Evolutionary conservation across 768 basidiomycete species (phyloP).

Genomic region (Mycena galericulata): DNA sequence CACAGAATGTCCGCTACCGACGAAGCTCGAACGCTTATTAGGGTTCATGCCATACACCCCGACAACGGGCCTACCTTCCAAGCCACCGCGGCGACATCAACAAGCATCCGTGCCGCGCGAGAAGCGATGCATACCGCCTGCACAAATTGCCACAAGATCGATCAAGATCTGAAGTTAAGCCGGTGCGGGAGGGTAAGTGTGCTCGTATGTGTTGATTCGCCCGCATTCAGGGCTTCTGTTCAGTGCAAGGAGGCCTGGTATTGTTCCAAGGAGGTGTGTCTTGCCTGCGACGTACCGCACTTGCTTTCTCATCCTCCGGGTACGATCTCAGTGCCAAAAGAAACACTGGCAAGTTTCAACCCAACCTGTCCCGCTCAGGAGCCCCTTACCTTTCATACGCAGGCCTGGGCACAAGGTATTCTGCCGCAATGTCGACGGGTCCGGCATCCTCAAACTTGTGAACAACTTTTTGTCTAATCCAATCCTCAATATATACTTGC

Average conservation of each 20-base stretch:
- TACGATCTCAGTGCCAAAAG: constrained; percentile 11
- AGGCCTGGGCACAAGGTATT: constrained; percentile 14
- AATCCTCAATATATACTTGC: neutral
- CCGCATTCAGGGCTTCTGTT: too few relatives aligned
- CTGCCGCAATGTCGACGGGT: constrained; percentile 12
- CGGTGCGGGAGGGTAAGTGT: constrained; percentile 4
- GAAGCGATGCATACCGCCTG: neutral
- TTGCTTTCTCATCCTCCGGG: neutral
- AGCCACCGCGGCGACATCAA: neutral
- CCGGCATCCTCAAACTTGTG: constrained; percentile 9
- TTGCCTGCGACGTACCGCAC: neutral
- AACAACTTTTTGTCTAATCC: constrained; percentile 9
- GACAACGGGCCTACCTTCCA: constrained; percentile 16
- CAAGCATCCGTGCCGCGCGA: neutral
- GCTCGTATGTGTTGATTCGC: neutral
- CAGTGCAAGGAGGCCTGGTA: constrained; percentile 21
- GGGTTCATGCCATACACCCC: constrained; percentile 10
- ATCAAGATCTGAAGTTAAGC: neutral
- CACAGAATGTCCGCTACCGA: too few relatives aligned
- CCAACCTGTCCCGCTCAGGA: too few relatives aligned
- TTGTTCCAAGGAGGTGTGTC: constrained; percentile 20
- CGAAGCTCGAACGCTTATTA: too few relatives aligned
- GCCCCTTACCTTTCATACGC: neutral
- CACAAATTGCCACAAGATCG: constrained; percentile 10
- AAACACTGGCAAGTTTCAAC: neutral